These are phyloP conservation scores for Morella rubra DNA, from an alignment of 306 rosid species.

Conservation along the genomic window DNA sequence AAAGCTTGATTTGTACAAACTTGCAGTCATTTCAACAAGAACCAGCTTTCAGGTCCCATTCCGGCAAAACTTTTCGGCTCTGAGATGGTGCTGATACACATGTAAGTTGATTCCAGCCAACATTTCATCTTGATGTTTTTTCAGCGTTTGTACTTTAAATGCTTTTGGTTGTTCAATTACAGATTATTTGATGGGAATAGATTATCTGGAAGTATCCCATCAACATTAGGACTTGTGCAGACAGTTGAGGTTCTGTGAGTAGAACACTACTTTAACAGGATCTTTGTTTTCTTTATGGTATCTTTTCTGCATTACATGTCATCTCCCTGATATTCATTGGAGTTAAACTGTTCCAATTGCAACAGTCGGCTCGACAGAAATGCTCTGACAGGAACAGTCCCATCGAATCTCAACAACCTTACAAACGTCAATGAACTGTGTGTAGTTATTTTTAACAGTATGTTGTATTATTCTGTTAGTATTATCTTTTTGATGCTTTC, in stretches of 20 bases:
- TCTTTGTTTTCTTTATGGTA: not conserved
- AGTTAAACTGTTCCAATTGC: slow-evolving; percentile 25
- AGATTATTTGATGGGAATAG: slow-evolving; percentile 84
- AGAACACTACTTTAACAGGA: slow-evolving; percentile 19
- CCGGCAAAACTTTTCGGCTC: slow-evolving; percentile 67
- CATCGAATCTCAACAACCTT: slow-evolving; percentile 65
- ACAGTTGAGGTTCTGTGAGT: slow-evolving; percentile 98
- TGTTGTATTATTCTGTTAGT: not conserved
- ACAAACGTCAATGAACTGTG: slow-evolving; percentile 68
- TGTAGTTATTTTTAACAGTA: slow-evolving; percentile 32
- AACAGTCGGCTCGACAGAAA: slow-evolving; percentile 96
- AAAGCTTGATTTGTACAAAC: slow-evolving; percentile 16
- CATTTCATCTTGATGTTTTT: not conserved
- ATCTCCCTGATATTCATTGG: slow-evolving; percentile 8
- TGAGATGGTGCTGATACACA: slow-evolving; percentile 72
- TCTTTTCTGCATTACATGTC: slow-evolving; percentile 9
- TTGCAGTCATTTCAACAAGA: slow-evolving; percentile 95
- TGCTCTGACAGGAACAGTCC: slow-evolving; percentile 59
- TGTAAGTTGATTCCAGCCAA: slow-evolving; percentile 51
- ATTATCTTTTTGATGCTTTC: slow-evolving; percentile 6
- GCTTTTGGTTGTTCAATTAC: slow-evolving; percentile 10
- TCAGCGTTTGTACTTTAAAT: slow-evolving; percentile 7
- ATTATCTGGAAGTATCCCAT: slow-evolving; percentile 61
- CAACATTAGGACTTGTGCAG: slow-evolving; percentile 67
- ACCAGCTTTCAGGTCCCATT: slow-evolving; percentile 78